Evolutionary conservation across 1,139 yeast species (phyloP), one percentile per base, ranked within the genome.

Genomic region (Suhomyces bolitotheri): DNA sequence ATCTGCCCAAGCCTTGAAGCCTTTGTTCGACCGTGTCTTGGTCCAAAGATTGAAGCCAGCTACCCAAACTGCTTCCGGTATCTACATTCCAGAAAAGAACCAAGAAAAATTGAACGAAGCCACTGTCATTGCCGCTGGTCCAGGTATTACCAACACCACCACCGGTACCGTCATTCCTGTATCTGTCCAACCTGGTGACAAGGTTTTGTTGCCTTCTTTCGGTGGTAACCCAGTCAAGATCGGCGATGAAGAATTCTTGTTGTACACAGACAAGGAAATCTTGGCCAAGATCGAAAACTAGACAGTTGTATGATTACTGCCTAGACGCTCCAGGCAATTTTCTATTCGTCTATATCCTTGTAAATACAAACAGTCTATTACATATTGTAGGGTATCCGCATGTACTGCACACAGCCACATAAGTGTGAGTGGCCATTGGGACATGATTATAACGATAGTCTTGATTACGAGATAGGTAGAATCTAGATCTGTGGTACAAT

Each of bases 71-170:
- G 87, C 96, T 38, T 82, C 95, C 30, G 98, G 98, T 56, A 80
- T 92, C 58, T 88, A 81, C 72, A 85, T 92, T 49, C 98, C 98
- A 46, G 98, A 92, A 71, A 88, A 88, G 74, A 89, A 90, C 73
- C 95, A 84, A 54, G 94, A 88, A 66, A 92, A 92, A 71, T 78
- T 88, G 61, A 86, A 86, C 73, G 78, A 81, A 58, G 95, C 83
- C 38, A 80, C 80, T 36, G 94, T 85, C 39, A 62, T 85, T 51
- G 86, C 94, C 44, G 82, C 86, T 47, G 95, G 95, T 45, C 92
- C 95, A 36, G 96, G 96, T 51, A 68, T 78, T 41, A 79, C 81
- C 50, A 70, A 76, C 51, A 76, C 78, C 47, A 54, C 63, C 40
- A 64, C 71, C 31, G 97, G 97, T 44, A 71, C 80, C 55, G 63